Evolutionary conservation across 805 yeast species (phyloP).

Genomic region (Saturnispora silvae): DNA sequence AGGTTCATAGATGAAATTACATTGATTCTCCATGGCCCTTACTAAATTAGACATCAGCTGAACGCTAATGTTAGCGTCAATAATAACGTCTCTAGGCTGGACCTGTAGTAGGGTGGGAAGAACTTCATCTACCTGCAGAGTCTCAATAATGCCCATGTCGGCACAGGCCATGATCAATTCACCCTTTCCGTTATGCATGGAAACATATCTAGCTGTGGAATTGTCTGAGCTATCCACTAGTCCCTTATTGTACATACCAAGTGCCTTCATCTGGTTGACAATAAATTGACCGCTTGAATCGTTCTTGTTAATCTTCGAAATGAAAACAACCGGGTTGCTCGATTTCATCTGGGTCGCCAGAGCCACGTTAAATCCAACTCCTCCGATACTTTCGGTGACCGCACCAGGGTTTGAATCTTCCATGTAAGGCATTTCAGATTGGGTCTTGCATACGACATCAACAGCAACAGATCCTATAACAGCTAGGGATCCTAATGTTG

Average conservation of each 20-base stretch:
- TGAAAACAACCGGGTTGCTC: conserved; percentile 26
- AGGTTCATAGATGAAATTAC: conserved; percentile 55
- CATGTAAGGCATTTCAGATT: conserved; percentile 18
- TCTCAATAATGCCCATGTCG: conserved; percentile 67
- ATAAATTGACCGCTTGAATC: conserved; percentile 43
- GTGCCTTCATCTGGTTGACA: conserved; percentile 19
- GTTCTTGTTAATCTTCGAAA: conserved; percentile 48
- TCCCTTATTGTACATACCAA: conserved; percentile 30
- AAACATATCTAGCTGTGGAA: conserved; percentile 62
- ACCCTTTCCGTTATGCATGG: conserved; percentile 54
- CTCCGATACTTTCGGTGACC: conserved; percentile 49
- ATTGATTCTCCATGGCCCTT: conserved; percentile 15
- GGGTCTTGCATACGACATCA: conserved; percentile 52
- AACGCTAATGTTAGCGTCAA: conserved; percentile 60
- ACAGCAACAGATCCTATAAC: conserved; percentile 71
- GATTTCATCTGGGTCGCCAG: conserved; percentile 32
- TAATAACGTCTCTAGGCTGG: conserved; percentile 39
- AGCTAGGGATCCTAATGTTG: no score
- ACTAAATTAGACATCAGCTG: conserved; percentile 31
- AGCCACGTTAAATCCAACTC: conserved; percentile 76
- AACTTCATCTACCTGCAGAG: conserved; percentile 34
- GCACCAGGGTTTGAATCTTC: conserved; percentile 69
- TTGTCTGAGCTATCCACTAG: conserved; percentile 19
- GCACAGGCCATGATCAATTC: conserved; percentile 68
- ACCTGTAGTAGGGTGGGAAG: conserved; percentile 28